Evolutionary conservation across 176 grass and related monocot genomes (phyloP).

Genomic region (Coix lacrymajobi): DNA sequence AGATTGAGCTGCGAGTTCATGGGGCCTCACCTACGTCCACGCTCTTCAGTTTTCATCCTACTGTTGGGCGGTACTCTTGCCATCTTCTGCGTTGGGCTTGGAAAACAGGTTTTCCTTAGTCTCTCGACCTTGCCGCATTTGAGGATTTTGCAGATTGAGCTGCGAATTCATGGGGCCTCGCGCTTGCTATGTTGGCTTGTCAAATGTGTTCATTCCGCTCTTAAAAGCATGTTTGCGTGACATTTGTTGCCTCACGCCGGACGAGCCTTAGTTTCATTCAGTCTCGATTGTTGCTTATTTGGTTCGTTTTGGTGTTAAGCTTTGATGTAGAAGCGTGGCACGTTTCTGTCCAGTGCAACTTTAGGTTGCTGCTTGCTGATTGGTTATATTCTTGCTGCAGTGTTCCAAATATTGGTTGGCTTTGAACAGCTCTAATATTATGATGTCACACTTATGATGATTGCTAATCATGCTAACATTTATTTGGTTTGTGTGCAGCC

Average conservation of each 20-base stretch:
- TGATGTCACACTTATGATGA: neutral
- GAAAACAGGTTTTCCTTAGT: no score
- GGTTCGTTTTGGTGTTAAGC: neutral
- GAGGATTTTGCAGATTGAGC: neutral
- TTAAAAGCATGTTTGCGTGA: neutral
- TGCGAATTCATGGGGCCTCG: neutral
- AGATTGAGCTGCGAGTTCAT: no score
- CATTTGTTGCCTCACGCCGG: neutral
- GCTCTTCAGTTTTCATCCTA: no score
- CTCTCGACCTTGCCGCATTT: neutral
- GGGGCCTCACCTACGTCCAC: no score
- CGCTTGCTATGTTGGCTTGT: neutral
- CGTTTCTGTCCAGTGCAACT: neutral
- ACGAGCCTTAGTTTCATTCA: neutral
- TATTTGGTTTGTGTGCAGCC: slow-evolving; percentile 46
- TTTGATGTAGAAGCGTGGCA: neutral
- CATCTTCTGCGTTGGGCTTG: no score
- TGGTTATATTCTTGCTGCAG: neutral
- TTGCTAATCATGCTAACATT: slow-evolving; percentile 4
- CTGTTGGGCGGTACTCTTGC: no score
- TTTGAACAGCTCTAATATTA: neutral
- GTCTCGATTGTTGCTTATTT: neutral
- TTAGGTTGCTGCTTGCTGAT: neutral
- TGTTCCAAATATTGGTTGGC: neutral
- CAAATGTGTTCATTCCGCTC: neutral